phyloP scores from a whole-genome alignment of 768 basidiomycete genomes.

The Tricholomella constricta region DNA sequence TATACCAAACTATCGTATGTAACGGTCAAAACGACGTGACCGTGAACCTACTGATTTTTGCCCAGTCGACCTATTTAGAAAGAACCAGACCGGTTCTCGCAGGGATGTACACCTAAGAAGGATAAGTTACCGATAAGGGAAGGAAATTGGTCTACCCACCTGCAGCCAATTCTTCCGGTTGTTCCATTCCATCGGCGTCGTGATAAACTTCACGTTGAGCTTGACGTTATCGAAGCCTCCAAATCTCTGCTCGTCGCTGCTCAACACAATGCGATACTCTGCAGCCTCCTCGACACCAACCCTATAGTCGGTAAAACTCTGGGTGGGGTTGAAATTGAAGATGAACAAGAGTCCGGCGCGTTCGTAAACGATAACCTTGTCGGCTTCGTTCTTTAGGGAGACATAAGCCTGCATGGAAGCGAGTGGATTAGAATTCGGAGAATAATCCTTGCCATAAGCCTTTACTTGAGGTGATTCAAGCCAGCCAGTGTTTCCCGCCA shows the following conservation, averaged over 20 bases:
- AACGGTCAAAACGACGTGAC: neutral
- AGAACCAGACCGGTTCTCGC: slow-evolving; percentile 68
- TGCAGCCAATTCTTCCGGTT: slow-evolving; percentile 88
- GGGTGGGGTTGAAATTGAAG: slow-evolving; percentile 95
- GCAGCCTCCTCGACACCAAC: slow-evolving; percentile 87
- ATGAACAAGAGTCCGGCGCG: slow-evolving; percentile 92
- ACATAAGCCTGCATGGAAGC: slow-evolving; percentile 69
- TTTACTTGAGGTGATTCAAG: slow-evolving; percentile 74
- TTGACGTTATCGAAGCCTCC: slow-evolving; percentile 88
- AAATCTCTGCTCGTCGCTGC: slow-evolving; percentile 83
- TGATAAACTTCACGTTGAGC: slow-evolving; percentile 66
- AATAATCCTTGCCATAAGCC: neutral
- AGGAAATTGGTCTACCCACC: slow-evolving; percentile 42
- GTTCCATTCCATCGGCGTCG: slow-evolving; percentile 90
- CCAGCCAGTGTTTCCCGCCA: slow-evolving; percentile 85
- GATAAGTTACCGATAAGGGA: slow-evolving; percentile 1
- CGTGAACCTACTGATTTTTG: neutral
- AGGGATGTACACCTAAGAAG: slow-evolving; percentile 69
- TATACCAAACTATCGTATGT: neutral
- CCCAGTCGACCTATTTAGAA: slow-evolving; percentile 36
- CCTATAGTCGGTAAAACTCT: slow-evolving; percentile 92
- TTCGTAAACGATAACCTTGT: slow-evolving; percentile 95
- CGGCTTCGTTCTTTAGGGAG: slow-evolving; percentile 89
- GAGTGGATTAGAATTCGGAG: neutral
- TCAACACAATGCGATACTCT: slow-evolving; percentile 79